Evolutionary conservation across 257 asterid species (phyloP).

Genomic region (Rauvolfia tetraphylla): DNA sequence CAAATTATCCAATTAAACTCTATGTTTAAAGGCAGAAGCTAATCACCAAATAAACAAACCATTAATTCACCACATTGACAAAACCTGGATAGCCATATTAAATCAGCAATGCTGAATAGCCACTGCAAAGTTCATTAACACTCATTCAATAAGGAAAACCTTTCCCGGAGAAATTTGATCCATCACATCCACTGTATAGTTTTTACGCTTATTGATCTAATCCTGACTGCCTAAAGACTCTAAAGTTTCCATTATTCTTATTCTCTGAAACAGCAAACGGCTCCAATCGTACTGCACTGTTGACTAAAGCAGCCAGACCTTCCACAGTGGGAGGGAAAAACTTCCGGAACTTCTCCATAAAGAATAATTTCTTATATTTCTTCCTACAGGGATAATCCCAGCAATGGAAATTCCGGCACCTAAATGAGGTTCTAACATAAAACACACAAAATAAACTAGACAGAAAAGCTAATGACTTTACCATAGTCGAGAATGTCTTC

Average conservation of each 20-base stretch:
- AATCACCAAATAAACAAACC: background rate
- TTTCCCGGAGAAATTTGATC: background rate
- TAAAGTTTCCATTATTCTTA: background rate
- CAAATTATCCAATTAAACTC: background rate
- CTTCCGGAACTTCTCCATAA: background rate
- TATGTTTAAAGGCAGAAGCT: background rate
- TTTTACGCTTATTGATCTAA: background rate
- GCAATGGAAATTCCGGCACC: background rate
- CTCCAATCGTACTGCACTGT: background rate
- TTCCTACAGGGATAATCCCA: background rate
- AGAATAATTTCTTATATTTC: background rate
- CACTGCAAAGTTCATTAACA: background rate
- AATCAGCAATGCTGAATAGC: background rate
- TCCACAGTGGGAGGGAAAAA: background rate
- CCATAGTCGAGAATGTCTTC: constrained; percentile 69
- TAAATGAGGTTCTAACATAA: background rate
- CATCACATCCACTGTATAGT: background rate
- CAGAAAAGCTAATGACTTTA: constrained; percentile 9
- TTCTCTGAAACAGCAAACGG: background rate
- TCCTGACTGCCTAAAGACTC: background rate
- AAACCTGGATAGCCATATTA: background rate
- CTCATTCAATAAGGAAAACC: background rate
- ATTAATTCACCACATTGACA: background rate
- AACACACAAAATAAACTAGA: background rate
- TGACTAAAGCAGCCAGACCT: background rate